Evolutionary conservation across 1,284 basidiomycete genomes (phyloP), one percentile per base, ranked within the genome.

Genomic region (Cryptococcus maquisensis): DNA sequence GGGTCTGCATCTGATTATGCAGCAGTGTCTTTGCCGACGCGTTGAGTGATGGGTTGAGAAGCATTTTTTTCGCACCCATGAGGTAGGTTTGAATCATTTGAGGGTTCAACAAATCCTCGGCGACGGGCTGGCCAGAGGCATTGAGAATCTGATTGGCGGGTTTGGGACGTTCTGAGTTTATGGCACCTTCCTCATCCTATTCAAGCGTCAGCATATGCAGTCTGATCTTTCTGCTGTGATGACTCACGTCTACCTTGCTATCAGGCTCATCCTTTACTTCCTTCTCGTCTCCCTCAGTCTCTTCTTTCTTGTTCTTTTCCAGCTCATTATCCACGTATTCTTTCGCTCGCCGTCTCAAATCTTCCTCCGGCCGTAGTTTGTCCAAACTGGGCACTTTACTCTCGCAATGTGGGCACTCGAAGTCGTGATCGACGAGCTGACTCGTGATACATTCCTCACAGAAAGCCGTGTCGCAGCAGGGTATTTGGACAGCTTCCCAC

Each of bases 381-480:
- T 94, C 91, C 65, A 96, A 78, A 49, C 86, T 89, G 12, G 85
- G 80, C 59, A 96, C 84, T 78, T 88, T 92, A 75, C 86, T 86
- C 63, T 84, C 82, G 74, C 94, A 97, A 57, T 85, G 84, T 13
- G 90, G 91, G 75, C 93, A 97, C 55, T 87, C 79, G 75, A 96
- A 95, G 77, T 94, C 91, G 75, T 90, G 85, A 73, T 96, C 92
- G 59, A 94, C 82, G 49, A 97, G 80, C 76, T 92, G 82, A 39
- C 87, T 90, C 73, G 91, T 87, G 59, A 97, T 88, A 78, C 92
- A 96, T 72, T 96, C 92, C 76, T 96, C 91, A 79, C 93, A 96
- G 77, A 88, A 97, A n/a, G 82, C 72, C 42, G 86, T 88, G 64
- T 83, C 82, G 79, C 93, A 96, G 76, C 93, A 96, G 3, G 93